Evolutionary conservation across 2,329 filamentous ascomycete species (phyloP).

Genomic region (Fusarium algeriense): DNA sequence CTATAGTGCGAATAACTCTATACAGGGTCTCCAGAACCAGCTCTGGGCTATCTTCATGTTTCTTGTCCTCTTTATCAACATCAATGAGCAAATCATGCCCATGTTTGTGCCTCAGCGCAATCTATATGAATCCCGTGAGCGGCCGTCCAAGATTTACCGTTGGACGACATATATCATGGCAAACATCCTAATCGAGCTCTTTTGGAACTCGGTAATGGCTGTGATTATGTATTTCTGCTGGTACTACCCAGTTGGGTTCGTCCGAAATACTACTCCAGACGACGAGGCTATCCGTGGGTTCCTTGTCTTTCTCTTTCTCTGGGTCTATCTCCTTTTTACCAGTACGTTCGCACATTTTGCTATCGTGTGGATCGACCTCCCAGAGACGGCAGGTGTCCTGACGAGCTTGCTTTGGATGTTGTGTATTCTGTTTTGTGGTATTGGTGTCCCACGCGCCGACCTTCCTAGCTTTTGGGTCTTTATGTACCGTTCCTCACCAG

Average conservation of each 20-base stretch:
- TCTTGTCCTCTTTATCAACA: conserved; percentile 70
- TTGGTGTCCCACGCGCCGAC: not conserved
- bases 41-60: conserved; percentile 77
- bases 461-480: conserved; percentile 27
- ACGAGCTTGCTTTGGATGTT: conserved; percentile 56
- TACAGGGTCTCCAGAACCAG: conserved; percentile 75
- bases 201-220: conserved; percentile 37
- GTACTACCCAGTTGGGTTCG: conserved; percentile 44
- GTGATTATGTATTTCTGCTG: conserved; percentile 41
- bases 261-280: conserved; percentile 35
- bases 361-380: conserved; percentile 34
- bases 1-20: conserved; percentile 65
- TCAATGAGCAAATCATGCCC: conserved; percentile 74
- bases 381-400: conserved; percentile 39
- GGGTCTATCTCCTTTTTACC: conserved; percentile 38
- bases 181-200: conserved; percentile 37
- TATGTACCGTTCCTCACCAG: conserved; percentile 25
- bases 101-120: conserved; percentile 75
- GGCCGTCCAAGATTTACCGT: conserved; percentile 73
- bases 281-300: conserved; percentile 36
- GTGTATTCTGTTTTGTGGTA: conserved; percentile 37
- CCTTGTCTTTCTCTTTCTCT: conserved; percentile 39
- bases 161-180: conserved; percentile 40
- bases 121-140: conserved; percentile 75
- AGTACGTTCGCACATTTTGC: conserved; percentile 42